Conservation (phyloP, 108 stramenopile genomes). For the Skeletonema tropicum region DNA sequence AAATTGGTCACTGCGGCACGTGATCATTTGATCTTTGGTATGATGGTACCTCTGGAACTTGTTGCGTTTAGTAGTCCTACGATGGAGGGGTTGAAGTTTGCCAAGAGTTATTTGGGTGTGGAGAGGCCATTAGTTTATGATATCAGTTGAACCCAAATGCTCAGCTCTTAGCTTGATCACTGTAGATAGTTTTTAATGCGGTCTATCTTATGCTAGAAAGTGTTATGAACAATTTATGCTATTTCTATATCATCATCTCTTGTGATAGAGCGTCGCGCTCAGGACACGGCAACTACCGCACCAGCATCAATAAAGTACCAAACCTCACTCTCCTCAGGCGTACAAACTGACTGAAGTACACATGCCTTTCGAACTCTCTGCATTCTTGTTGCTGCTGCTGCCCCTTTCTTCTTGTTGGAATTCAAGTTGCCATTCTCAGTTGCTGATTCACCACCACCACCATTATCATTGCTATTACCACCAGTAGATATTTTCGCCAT, state of each 20-base stretch:
- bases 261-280: neutral
- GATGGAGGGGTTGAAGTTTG: slow-evolving; percentile 69
- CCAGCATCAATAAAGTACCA: slow-evolving; percentile 32
- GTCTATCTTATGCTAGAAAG: neutral
- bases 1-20: slow-evolving; percentile 65
- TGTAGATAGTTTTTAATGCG: neutral
- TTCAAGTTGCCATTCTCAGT: neutral
- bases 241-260: too few relatives aligned
- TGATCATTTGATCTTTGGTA: slow-evolving; percentile 69
- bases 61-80: slow-evolving; percentile 90
- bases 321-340: slow-evolving; percentile 16
- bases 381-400: neutral
- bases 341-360: slow-evolving; percentile 39
- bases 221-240: too few relatives aligned
- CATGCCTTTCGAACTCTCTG: slow-evolving; percentile 25
- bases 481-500: neutral
- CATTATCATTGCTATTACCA: neutral
- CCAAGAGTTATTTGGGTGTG: slow-evolving; percentile 47
- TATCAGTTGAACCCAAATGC: slow-evolving; percentile 17
- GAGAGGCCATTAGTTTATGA: slow-evolving; percentile 51
- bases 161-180: too few relatives aligned
- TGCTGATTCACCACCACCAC: too few relatives aligned
- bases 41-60: slow-evolving; percentile 45
- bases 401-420: neutral
- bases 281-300: slow-evolving; percentile 19